Base-by-base conservation (phyloP, 805 yeast genomes). In the Metschnikowia rubicola region DNA sequence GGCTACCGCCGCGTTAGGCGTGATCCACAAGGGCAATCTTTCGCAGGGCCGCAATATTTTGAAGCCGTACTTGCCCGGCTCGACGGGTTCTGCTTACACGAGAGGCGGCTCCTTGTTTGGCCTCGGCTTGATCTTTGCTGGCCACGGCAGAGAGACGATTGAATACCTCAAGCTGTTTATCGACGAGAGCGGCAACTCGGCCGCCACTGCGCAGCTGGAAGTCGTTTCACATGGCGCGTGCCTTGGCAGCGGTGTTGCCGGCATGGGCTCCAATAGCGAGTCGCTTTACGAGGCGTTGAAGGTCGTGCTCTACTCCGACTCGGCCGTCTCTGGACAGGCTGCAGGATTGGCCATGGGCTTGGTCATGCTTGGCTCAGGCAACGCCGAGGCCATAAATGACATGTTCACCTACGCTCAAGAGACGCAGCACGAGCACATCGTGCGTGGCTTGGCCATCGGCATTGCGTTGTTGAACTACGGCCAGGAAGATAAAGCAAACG, bases 1-100 rank as follows among this genome's bases (percentile, higher is more conserved):
- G 0, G 97, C 98, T 2, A 92, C 98, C 11, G 98, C 98, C 8
- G 97, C 98, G 11, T 73, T 94, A 51, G 99, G 99, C 63, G 98
- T 92, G 30, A 91, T 94, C 56, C 98, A 94, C 65, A 87, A 86
- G 62, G 98, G 99, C 44, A 92, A 92, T 66, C 75, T 94, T 48
- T 80, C 96, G 0, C 96, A 90, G 63, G 99, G 98, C 44, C 83
- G 83, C 63, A 80, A 84, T 54, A 81, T 92, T 42, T 78, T 94
- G 63, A 84, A 85, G 55, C 98, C 98, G 17, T 94, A 94, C 63
- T 77, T 94, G 51, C 97, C 98, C 35, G 92, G 92, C 4, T 65
- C 75, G 8, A 75, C 86, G 10, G 84, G 89, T 12, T 84, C 96
- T 19, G 83, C 88, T 42, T 94, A 89, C 66, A 87, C 96, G 10